Evolutionary conservation across 306 rosid species (phyloP).

Genomic region (Cucurbita moschata): DNA sequence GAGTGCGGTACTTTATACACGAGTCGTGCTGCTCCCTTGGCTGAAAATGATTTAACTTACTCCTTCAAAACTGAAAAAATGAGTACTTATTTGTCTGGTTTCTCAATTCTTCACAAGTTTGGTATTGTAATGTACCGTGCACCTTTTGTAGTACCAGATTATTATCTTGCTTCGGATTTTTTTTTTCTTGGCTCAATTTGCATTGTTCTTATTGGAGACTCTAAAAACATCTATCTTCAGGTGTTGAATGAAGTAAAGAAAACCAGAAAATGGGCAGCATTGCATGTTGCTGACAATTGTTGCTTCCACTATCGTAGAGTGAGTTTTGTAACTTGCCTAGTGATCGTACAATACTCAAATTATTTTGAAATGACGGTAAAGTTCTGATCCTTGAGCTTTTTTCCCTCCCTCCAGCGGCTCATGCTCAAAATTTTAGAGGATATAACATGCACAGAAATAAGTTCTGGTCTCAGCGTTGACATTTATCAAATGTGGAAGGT

Average conservation of each 20-base stretch:
- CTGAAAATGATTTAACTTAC: neutral
- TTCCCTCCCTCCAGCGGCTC: constrained; percentile 32
- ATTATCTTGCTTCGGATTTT: neutral
- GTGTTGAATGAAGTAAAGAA: constrained; percentile 43
- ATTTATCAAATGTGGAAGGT: constrained; percentile 47
- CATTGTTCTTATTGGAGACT: constrained; percentile 5
- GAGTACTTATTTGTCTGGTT: neutral
- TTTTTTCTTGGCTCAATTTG: neutral
- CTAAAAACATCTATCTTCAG: constrained; percentile 25
- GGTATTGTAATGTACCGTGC: neutral
- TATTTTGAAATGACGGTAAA: neutral
- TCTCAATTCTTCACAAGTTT: neutral
- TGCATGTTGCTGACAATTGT: constrained; percentile 68
- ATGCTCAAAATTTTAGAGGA: constrained; percentile 35
- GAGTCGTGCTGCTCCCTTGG: neutral
- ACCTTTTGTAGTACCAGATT: neutral
- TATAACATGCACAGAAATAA: constrained; percentile 11
- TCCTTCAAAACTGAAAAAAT: neutral
- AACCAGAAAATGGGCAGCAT: constrained; percentile 62
- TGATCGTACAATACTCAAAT: neutral
- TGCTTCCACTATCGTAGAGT: constrained; percentile 83
- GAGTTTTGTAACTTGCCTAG: constrained; percentile 17
- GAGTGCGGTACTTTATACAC: neutral
- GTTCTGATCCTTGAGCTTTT: neutral
- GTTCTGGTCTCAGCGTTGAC: constrained; percentile 14